phyloP scores from a whole-genome alignment of 495 filamentous ascomycete species.

The Lasiosphaeria miniovina region DNA sequence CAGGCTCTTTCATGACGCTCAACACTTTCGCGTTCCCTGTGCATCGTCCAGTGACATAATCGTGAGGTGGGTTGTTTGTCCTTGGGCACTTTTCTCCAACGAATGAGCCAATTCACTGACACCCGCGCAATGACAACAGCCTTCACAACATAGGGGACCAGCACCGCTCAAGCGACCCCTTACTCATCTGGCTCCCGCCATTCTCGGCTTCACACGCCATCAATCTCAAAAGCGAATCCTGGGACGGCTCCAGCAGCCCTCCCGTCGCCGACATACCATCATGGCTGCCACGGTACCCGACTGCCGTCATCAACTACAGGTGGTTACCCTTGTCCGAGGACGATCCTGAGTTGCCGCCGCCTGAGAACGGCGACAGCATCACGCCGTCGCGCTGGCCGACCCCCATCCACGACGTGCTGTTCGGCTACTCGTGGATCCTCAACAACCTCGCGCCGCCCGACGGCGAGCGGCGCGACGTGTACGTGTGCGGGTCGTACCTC shows the following conservation, averaged over 20 bases:
- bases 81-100: too few species aligned
- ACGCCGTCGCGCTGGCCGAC: constrained; percentile 41
- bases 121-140: constrained; percentile 13
- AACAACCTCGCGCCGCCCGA: constrained; percentile 29
- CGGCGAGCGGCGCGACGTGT: constrained; percentile 33
- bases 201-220: constrained; percentile 13
- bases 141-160: constrained; percentile 29
- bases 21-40: too few species aligned
- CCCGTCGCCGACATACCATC: constrained; percentile 21
- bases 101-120: too few species aligned
- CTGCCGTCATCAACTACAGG: constrained; percentile 43
- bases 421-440: constrained; percentile 45
- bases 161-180: constrained; percentile 21
- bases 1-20: too few species aligned
- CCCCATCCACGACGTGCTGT: constrained; percentile 47
- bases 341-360: background rate
- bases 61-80: too few species aligned
- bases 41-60: too few species aligned
- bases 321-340: constrained; percentile 24
- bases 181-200: constrained; percentile 39
- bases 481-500: constrained; percentile 49
- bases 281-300: constrained; percentile 31
- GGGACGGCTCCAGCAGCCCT: constrained; percentile 1
- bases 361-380: background rate
- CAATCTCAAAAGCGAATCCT: background rate